These are phyloP conservation scores for Phytophthora citrophthora DNA, from an alignment of 352 stramenopile genomes.

Conservation along the genomic window DNA sequence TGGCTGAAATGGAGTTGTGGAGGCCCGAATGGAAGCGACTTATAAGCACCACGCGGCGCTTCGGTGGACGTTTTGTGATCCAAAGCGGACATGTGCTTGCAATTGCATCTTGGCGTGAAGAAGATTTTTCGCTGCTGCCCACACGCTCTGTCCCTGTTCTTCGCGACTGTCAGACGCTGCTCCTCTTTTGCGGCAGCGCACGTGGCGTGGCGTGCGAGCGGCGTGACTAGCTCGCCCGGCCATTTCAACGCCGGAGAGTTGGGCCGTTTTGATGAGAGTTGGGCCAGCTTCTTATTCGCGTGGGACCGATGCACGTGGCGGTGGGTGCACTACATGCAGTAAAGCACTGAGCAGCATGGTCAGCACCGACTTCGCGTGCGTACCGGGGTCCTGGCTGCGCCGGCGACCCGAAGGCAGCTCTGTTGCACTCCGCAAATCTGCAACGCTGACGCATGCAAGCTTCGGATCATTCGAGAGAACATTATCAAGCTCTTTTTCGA, in stretches of 20 bases:
- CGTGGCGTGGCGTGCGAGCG: constrained; percentile 1
- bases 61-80: not conserved
- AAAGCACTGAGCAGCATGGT: not conserved
- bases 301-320: constrained; percentile 21
- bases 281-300: constrained; percentile 29
- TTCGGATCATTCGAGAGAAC: constrained; percentile 7
- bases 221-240: constrained; percentile 11
- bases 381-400: not conserved
- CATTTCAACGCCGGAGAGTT: constrained; percentile 24
- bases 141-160: constrained; percentile 7
- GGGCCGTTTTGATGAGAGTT: constrained; percentile 10
- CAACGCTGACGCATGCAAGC: constrained; percentile 28
- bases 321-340: constrained; percentile 12
- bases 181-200: constrained; percentile 5
- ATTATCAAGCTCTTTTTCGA: constrained; percentile 34
- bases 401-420: constrained; percentile 17
- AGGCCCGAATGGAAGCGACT: not conserved
- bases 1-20: constrained; percentile 6
- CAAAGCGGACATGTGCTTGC: not conserved
- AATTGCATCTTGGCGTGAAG: not conserved
- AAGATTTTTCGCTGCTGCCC: not conserved
- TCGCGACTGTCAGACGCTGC: constrained; percentile 9
- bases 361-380: constrained; percentile 11
- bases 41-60: not conserved
- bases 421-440: constrained; percentile 33